Base-by-base conservation (phyloP, 2,329 filamentous ascomycete genomes). In the Aspergillus quadrilineatus region DNA sequence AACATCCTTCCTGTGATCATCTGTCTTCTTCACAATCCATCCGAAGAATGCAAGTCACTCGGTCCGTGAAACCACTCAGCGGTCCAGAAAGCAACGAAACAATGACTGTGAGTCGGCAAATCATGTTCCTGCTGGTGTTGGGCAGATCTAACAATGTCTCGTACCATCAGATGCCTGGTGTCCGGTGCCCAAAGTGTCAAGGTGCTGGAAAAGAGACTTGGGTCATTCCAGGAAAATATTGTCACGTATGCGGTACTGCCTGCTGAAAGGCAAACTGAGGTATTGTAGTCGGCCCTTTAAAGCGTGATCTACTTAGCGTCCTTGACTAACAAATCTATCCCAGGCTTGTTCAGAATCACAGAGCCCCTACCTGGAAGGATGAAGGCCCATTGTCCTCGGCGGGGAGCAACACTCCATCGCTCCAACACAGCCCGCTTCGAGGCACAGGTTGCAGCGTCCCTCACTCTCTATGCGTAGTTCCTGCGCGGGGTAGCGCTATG, bases 161-260 rank as follows among this genome's bases (percentile, higher is more conserved):
- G 12, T 29, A 22, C 14, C 30, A 17, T 44, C 58, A 78, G 75
- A 77, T 78, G 76, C 74, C 75, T n/a, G 76, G 76, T 58, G 70
- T 76, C 17, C 69, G 70, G 30, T 78, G 76, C 56, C 75, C 75
- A 30, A 73, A 60, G 15, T 78, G 76, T 55, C 55, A 63, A 49
- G 58, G 57, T 2, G 54, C 68, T 6, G 74, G 74, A 26, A 63
- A 71, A 51, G 75, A 76, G 61, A 66, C 69, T 26, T 78, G 76
- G 76, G 76, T 78, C 3, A 78, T 78, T 53, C 75, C 76, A 5
- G 76, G 76, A n/a, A 77, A 77, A 57, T 69, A 72, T 59, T 78
- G 76, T 57, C 75, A 77, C 60, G 63, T 73, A 41, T 78, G 75
- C 54, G 71, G 74, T 9, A 72, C 70, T 57, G 68, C 45, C 69